Evolutionary conservation across 495 filamentous ascomycete species (phyloP), one percentile per base, ranked within the genome.

Genomic region (Rostrohypoxylon terebratum): DNA sequence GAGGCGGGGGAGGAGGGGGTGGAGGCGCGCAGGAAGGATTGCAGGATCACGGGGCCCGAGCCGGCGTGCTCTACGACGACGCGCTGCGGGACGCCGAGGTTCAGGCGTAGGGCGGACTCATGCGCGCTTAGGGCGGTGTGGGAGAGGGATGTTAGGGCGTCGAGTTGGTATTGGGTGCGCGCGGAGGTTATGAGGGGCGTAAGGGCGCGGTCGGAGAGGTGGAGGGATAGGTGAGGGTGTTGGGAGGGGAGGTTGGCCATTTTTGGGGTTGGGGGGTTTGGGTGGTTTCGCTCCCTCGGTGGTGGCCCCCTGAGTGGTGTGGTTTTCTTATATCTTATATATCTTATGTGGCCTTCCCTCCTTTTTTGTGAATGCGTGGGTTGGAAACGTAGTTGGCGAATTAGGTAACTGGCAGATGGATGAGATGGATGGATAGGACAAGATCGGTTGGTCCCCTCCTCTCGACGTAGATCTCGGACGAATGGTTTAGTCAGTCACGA

Each of bases 101-200:
- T 77, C 2, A 83, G 71, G 45, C 81, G 78, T 11, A 57, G 58
- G 6, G 80, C 77, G 8, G 80, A 66, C 42, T 82, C 78, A 71
- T 82, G 78, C 6, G 80, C 80, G 68, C 71, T 71, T 25, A 83
- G 75, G 4, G 82, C 81, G 31, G 75, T 72, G 36, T 78, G 67
- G 7, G 82, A 76, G 7, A 85, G 78, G 0, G 70, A 64, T 18
- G 79, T 70, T n/a, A 85, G 77, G 45, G 80, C 68, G 14, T 78
- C 72, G 55, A 75, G 72, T 33, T 74, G 71, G 16, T 58, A 20
- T 2, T 33, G n/a, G 44, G 68, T 57, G 55, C 58, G 73, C 23
- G 78, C 68, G 13, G 82, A 82, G n/a, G 80, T 81, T 40, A 85
- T 74, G 59, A 85, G 74, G n/a, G 82, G 81, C 0, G 80, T 82